Evolutionary conservation across 768 basidiomycete genomes (phyloP).

Genomic region (Kwoniella mangroviensis): DNA sequence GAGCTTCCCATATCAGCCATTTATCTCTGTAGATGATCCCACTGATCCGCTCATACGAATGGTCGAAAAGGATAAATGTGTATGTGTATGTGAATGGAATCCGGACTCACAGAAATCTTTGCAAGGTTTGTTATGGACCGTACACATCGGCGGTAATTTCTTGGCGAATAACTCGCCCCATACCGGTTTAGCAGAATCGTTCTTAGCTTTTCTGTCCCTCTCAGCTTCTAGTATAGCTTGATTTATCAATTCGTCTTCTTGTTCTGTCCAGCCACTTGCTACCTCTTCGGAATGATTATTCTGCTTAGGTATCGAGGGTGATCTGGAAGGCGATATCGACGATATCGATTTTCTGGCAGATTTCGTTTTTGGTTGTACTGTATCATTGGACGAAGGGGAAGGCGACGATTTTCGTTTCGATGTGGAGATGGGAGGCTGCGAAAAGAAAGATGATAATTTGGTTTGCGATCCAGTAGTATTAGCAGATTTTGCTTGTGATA

Average conservation of each 20-base stretch:
- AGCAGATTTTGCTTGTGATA: background rate
- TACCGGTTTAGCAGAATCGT: constrained; percentile 43
- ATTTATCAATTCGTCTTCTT: constrained; percentile 41
- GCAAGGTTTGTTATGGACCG: constrained; percentile 54
- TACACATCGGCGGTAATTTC: constrained; percentile 55
- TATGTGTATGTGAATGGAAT: too few species aligned
- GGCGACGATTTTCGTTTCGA: constrained; percentile 24
- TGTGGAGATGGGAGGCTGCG: constrained; percentile 32
- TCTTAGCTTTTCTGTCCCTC: constrained; percentile 32
- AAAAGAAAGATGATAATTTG: constrained; percentile 47
- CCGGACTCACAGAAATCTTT: constrained; percentile 53
- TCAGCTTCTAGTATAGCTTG: constrained; percentile 43
- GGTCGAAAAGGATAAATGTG: background rate
- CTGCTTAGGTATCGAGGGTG: background rate
- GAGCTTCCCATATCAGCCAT: too few species aligned
- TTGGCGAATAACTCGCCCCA: constrained; percentile 56
- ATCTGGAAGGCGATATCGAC: constrained; percentile 18
- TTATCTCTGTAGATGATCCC: too few species aligned
- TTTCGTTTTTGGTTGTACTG: constrained; percentile 5
- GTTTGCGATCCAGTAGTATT: constrained; percentile 30
- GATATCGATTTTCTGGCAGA: background rate
- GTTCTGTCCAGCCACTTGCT: constrained; percentile 10
- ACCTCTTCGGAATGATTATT: background rate
- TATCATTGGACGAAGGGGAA: constrained; percentile 4
- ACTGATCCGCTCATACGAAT: background rate